Evolutionary conservation across 169 alveolate genomes (phyloP), one percentile per base, ranked within the genome.

Genomic region (Cryptosporidium parvum): DNA sequence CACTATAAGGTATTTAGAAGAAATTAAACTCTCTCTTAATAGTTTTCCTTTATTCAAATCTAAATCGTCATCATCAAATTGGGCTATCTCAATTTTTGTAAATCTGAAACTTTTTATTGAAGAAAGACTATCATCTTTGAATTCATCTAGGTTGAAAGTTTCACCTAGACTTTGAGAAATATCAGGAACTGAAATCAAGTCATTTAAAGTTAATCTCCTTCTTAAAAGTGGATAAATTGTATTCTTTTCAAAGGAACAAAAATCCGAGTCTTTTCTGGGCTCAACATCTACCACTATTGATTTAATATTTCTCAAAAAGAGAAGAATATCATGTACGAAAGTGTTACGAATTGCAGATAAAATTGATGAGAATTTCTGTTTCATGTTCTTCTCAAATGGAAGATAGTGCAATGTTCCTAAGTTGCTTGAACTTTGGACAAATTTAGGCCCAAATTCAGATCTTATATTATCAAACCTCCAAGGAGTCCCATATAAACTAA

Each of bases 51-150:
- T 80, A 48, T 33, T 3, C 10, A 21, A 18, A 21, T 59, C 68
- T 42, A 80, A 48, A 80, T 80, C 89, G 31, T 80, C 89, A 10
- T 80, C 89, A 80, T 80, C 89, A 65, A 80, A 80, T 29, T 80
- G 89, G 16, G 65, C 29, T 18, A 80, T 65, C 56, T 80, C 61
- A 8, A 80, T 16, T 21, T 62, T 59, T 37, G 45, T 68, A 51
- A 80, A 42, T 7, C 65, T 31, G 67, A 62, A 80, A 6, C 75
- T 67, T 2, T 21, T 44, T 21, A 80, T 80, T 21, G 33, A 44
- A 48, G 89, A 59, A 62, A 65, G 48, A 61, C 26, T 26, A 7
- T 73, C 70, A 31, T 3, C 52, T 53, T 1, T 56, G 10, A 21
- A 44, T 23, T 23, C 21, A 23, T 42, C 52, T 37, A 56, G 67